phyloP scores from a whole-genome alignment of 1,284 basidiomycete genomes.

The Sphaerobolus stellatus region DNA sequence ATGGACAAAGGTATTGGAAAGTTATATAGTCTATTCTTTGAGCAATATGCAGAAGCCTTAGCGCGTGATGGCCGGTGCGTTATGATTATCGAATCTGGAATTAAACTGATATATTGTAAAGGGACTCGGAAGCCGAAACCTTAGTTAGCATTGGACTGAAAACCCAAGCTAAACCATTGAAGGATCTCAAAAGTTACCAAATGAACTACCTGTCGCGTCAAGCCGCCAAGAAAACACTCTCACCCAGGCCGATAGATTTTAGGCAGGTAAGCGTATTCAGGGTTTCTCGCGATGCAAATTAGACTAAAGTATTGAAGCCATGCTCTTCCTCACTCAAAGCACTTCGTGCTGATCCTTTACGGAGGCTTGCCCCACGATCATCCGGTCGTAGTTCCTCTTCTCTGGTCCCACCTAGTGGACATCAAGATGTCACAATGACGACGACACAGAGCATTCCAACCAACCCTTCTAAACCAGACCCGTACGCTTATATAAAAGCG shows the following conservation, averaged over 20 bases:
- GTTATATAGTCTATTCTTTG: constrained; percentile 77
- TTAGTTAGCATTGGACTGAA: constrained; percentile 86
- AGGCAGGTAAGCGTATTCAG: not conserved
- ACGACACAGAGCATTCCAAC: not conserved
- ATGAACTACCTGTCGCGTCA: constrained; percentile 77
- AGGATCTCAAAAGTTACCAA: constrained; percentile 82
- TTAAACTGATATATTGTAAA: constrained; percentile 28
- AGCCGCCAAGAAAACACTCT: not conserved
- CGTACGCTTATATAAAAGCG: constrained; percentile 60
- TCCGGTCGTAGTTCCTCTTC: not conserved
- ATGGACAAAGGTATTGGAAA: constrained; percentile 79
- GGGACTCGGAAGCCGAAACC: constrained; percentile 75
- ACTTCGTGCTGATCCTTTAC: constrained; percentile 7
- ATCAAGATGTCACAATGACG: constrained; percentile 2
- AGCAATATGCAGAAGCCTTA: constrained; percentile 78
- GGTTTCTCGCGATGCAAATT: not conserved
- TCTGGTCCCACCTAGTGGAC: not conserved
- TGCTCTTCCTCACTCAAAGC: not conserved
- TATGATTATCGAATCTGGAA: constrained; percentile 7
- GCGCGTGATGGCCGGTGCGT: constrained; percentile 75
- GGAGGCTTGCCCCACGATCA: not conserved
- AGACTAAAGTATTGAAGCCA: not conserved
- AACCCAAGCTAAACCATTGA: constrained; percentile 78
- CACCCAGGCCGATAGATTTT: not conserved
- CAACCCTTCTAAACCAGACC: constrained; percentile 1